phyloP scores from a whole-genome alignment of 2,329 filamentous ascomycete species.

The Rhynchosporium secalis region DNA sequence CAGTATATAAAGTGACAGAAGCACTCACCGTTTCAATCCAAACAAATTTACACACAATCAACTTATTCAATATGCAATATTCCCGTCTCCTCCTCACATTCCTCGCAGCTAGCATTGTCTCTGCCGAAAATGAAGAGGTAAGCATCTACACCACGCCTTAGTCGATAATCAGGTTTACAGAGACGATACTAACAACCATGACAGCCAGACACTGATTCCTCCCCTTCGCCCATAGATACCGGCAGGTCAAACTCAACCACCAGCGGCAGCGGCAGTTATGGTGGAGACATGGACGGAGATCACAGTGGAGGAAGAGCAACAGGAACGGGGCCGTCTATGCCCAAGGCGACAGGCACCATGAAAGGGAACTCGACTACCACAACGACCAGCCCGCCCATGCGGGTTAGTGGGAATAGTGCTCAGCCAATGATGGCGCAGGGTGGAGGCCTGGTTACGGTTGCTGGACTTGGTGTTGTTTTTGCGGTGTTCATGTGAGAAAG shows the following conservation, averaged over 20 bases:
- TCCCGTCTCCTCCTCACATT: slow-evolving; percentile 31
- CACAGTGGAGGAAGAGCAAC: slow-evolving; percentile 15
- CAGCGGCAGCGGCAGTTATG: too few species aligned
- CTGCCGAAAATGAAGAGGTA: slow-evolving; percentile 12
- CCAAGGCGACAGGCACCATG: slow-evolving; percentile 16
- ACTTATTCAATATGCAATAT: slow-evolving; percentile 33
- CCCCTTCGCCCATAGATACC: slow-evolving; percentile 18
- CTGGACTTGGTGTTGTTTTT: slow-evolving; percentile 36
- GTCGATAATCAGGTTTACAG: too few species aligned
- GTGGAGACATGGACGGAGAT: slow-evolving; percentile 1
- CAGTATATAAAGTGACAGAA: slow-evolving; percentile 5
- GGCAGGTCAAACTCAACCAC: slow-evolving; percentile 8
- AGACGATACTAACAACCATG: neutral
- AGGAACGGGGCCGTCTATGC: neutral
- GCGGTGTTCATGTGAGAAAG: slow-evolving; percentile 37
- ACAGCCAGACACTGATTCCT: slow-evolving; percentile 13
- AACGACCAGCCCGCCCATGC: slow-evolving; percentile 20
- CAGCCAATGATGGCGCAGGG: slow-evolving; percentile 29
- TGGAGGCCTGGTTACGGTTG: slow-evolving; percentile 36
- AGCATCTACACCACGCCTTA: neutral
- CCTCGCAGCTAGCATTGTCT: slow-evolving; percentile 30
- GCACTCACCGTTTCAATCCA: neutral
- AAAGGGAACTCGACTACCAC: slow-evolving; percentile 22
- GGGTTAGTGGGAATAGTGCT: slow-evolving; percentile 28
- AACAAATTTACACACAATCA: neutral